Conservation (phyloP, 1,284 basidiomycete species). For the Blastosporella zonata region DNA sequence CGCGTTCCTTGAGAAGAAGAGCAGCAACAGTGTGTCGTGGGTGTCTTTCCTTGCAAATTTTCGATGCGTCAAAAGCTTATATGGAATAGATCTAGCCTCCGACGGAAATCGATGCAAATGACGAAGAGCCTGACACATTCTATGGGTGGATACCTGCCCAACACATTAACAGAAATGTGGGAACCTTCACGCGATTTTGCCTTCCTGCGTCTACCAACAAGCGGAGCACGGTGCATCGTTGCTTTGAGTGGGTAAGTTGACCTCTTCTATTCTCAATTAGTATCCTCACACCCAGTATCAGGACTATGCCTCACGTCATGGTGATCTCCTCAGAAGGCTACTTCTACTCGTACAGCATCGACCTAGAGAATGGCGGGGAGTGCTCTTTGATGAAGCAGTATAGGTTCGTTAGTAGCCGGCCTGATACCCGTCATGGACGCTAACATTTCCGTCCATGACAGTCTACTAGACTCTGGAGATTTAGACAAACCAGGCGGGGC, state of each 20-base stretch:
- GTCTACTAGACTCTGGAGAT: conserved; percentile 3
- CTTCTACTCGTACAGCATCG: conserved; percentile 95
- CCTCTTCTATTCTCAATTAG: neutral
- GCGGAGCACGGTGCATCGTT: conserved; percentile 78
- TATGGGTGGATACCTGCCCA: conserved; percentile 89
- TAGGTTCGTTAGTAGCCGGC: conserved; percentile 41
- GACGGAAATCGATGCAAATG: conserved; percentile 72
- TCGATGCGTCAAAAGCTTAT: neutral
- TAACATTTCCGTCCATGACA: too few relatives aligned
- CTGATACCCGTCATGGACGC: neutral
- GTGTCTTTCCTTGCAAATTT: conserved; percentile 22
- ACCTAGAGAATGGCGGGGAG: conserved; percentile 95
- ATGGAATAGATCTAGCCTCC: conserved; percentile 49
- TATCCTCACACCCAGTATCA: conserved; percentile 26
- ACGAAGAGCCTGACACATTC: conserved; percentile 80
- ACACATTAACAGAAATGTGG: conserved; percentile 94
- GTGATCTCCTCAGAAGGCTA: conserved; percentile 94
- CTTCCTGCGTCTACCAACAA: conserved; percentile 78
- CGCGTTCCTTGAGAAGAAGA: conserved; percentile 71
- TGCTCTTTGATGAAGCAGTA: conserved; percentile 95
- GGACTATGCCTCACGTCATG: conserved; percentile 95
- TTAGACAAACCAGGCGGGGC: conserved; percentile 1
- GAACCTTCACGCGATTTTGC: conserved; percentile 96
- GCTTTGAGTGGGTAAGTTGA: conserved; percentile 77
- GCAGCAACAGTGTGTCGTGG: conserved; percentile 54